phyloP scores from a whole-genome alignment of 768 basidiomycete species.

The Hygrophoropsis aurantiaca region DNA sequence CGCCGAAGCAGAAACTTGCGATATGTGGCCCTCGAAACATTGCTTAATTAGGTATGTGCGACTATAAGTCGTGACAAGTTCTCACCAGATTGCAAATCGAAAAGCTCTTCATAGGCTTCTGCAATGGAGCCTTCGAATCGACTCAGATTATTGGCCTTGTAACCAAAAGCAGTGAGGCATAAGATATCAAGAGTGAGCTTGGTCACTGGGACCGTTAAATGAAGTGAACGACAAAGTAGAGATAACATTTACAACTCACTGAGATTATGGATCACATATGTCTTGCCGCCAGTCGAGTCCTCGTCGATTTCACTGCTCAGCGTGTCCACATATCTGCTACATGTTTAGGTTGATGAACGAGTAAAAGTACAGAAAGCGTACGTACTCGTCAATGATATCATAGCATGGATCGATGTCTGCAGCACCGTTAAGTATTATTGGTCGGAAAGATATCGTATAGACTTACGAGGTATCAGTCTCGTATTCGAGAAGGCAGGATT shows the following conservation, averaged over 20 bases:
- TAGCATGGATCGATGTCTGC: slow-evolving; percentile 49
- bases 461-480: slow-evolving; percentile 38
- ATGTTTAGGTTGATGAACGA: background rate
- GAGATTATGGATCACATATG: slow-evolving; percentile 43
- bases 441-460: no score
- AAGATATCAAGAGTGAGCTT: slow-evolving; percentile 56
- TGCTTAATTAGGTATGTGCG: no score
- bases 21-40: no score
- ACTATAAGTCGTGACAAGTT: no score
- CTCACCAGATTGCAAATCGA: slow-evolving; percentile 39
- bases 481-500: slow-evolving; percentile 52
- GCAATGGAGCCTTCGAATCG: slow-evolving; percentile 48
- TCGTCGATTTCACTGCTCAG: slow-evolving; percentile 31
- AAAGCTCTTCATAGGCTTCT: slow-evolving; percentile 43
- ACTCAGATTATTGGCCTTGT: slow-evolving; percentile 43
- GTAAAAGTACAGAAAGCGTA: background rate
- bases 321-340: slow-evolving; percentile 35
- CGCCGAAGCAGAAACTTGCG: no score
- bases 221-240: slow-evolving; percentile 5
- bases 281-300: slow-evolving; percentile 22
- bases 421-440: no score
- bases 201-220: slow-evolving; percentile 35
- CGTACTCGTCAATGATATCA: slow-evolving; percentile 35
- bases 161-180: slow-evolving; percentile 50
- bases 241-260: slow-evolving; percentile 31